Base-by-base conservation (phyloP, 495 filamentous ascomycete genomes). In the Penicillium canariense region DNA sequence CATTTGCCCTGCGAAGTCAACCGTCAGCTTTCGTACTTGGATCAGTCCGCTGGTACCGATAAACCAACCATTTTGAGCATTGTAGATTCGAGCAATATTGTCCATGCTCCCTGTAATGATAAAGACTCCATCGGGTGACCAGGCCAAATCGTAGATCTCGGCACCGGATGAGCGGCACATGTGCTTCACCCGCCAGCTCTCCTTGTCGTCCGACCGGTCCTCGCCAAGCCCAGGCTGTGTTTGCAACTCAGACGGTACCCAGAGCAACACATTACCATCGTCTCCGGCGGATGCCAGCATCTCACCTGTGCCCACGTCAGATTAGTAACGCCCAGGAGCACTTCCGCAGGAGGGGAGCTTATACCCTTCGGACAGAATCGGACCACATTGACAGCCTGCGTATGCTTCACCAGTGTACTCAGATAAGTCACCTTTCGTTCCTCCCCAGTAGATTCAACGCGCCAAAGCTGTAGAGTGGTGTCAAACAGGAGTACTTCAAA, bases 101-200 rank as follows among this genome's bases (percentile, higher is more conserved):
- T 99, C 94, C 92, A 97, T 97, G 70, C 95, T 97, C 5, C 94
- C 94, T 17, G 92, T 96, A 57, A 99, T 96, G 75, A 97, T 96
- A 74, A 92, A 96, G 26, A 88, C 79, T 20, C 89, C 93, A 75
- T 99, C 94, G 9, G 94, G 94, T 20, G 94, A 96, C 94, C 94
- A 99, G 35, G 94, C 94, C 53, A 99, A 75, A 67, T 99, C 94
- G 67, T 97, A 99, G 59, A 99, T 97, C 68, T 97, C 94, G 0
- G 89, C 87, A 0, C 90, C 92, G 23, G 85, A 84, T 14, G 91
- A 95, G 40, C 95, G 85, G 68, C 89, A 96, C 94, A 97, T 97
- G 65, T 96, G 90, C 73, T 94, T 98, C 44, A 93, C 85, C 42
- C 94, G 81, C 94, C 94, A 99, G 53, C 87, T 88, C 71, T 99